Evolutionary conservation across 2,329 filamentous ascomycete genomes (phyloP).

Genomic region (Elsinoe batatas): DNA sequence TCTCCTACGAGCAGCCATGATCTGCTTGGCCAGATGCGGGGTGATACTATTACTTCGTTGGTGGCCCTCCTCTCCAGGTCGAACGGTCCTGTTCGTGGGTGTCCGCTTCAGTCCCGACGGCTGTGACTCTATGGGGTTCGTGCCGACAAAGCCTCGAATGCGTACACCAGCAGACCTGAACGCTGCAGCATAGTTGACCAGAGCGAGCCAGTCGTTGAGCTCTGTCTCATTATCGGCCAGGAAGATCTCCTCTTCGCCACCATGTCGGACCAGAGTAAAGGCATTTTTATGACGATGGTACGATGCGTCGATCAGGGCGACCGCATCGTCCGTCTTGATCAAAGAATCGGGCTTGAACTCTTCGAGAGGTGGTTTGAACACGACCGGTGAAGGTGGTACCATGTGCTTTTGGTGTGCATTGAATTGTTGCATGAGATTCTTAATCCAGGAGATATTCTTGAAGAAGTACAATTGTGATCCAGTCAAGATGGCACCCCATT

Average conservation of each 20-base stretch:
- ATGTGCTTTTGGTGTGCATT: conserved; percentile 72
- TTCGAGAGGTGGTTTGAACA: conserved; percentile 81
- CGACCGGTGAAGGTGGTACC: conserved; percentile 63
- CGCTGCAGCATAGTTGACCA: conserved; percentile 91
- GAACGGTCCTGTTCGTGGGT: conserved; percentile 44
- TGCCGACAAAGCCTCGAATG: conserved; percentile 77
- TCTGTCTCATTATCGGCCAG: conserved; percentile 83
- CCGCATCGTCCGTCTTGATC: conserved; percentile 87
- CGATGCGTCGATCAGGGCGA: conserved; percentile 72
- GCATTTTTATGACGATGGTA: conserved; percentile 96
- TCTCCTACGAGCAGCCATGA: conserved; percentile 69
- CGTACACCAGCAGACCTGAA: conserved; percentile 86
- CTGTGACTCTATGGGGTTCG: conserved; percentile 62
- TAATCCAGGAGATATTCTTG: conserved; percentile 85
- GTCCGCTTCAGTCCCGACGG: conserved; percentile 62
- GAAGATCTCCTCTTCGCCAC: conserved; percentile 80
- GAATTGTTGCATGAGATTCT: conserved; percentile 79
- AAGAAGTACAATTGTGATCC: conserved; percentile 98
- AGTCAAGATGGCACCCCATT: conserved; percentile 94
- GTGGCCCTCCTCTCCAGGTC: background rate
- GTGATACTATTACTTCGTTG: conserved; percentile 19
- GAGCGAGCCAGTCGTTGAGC: conserved; percentile 92
- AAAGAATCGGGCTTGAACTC: conserved; percentile 90
- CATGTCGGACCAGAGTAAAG: conserved; percentile 80
- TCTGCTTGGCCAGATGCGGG: conserved; percentile 73